A percentile compares a stretch with the other conserved stretches of the same genome.
phyloP scores from a whole-genome alignment of 306 rosid species.

The Dicorynia guianensis region DNA sequence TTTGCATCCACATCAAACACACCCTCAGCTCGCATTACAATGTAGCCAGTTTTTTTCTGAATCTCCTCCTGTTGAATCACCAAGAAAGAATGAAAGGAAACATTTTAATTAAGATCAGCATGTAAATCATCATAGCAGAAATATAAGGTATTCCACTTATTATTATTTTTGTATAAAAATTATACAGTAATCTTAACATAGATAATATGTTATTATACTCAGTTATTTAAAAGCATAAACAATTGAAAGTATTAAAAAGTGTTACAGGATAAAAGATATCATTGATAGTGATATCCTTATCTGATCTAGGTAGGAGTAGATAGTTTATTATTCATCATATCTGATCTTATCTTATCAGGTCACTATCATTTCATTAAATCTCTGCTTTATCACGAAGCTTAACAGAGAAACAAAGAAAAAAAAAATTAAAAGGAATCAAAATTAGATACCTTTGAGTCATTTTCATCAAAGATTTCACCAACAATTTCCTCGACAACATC shows the following conservation, averaged over 20 bases:
- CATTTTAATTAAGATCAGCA: conserved; percentile 16
- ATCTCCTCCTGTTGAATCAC: conserved; percentile 82
- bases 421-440: conserved; percentile 29
- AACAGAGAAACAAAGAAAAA: background rate
- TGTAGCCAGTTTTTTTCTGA: conserved; percentile 97
- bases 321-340: no score
- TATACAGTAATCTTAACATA: background rate
- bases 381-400: no score
- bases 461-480: conserved; percentile 98
- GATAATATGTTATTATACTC: background rate
- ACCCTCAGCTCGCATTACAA: conserved; percentile 97
- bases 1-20: conserved; percentile 97
- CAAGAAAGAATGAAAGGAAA: conserved; percentile 31
- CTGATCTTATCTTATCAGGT: no score
- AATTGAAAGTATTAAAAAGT: no score
- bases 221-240: background rate
- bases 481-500: conserved; percentile 99
- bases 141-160: background rate
- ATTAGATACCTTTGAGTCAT: conserved; percentile 82
- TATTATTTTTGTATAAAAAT: no score
- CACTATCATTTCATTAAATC: no score
- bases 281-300: no score
- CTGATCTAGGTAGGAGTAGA: no score
- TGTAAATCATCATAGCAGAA: conserved; percentile 24
- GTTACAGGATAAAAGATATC: no score